Conservation (phyloP, 2,329 filamentous ascomycete genomes). For the Aspergillus quadricinctus region DNA sequence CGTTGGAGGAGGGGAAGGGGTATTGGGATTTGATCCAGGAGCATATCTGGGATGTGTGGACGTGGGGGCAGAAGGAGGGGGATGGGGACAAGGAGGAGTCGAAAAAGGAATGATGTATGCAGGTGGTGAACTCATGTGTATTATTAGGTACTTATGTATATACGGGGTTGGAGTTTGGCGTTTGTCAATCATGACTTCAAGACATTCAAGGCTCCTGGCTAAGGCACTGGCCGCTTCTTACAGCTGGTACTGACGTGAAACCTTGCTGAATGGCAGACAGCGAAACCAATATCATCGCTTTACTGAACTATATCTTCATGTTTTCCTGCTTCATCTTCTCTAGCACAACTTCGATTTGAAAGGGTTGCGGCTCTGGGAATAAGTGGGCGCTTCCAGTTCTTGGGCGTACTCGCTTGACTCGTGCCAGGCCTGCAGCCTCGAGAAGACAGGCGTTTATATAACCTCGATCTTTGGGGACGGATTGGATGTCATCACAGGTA, state of each 20-base stretch:
- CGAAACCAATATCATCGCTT: background rate
- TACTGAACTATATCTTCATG: background rate
- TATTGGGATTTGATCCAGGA: slow-evolving; percentile 45
- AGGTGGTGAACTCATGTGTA: no score
- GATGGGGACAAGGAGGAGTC: slow-evolving; percentile 1
- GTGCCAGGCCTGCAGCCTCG: background rate
- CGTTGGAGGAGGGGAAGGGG: slow-evolving; percentile 39
- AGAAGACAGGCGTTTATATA: background rate
- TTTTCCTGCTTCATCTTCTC: background rate
- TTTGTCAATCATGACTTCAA: no score
- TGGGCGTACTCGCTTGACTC: background rate
- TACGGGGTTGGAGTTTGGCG: no score
- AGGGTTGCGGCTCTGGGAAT: background rate
- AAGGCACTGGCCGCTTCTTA: no score
- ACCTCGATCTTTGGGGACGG: background rate
- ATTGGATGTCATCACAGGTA: background rate
- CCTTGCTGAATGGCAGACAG: no score
- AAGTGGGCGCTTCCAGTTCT: background rate
- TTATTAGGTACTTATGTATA: no score
- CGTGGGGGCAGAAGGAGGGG: slow-evolving; percentile 29
- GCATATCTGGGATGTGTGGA: slow-evolving; percentile 46
- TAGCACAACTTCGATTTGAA: background rate
- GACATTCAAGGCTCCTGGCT: no score
- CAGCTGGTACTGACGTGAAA: no score
- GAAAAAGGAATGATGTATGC: slow-evolving; percentile 1